Evolutionary conservation across 352 stramenopile species (phyloP).

Genomic region (Lagenidium sp.): DNA sequence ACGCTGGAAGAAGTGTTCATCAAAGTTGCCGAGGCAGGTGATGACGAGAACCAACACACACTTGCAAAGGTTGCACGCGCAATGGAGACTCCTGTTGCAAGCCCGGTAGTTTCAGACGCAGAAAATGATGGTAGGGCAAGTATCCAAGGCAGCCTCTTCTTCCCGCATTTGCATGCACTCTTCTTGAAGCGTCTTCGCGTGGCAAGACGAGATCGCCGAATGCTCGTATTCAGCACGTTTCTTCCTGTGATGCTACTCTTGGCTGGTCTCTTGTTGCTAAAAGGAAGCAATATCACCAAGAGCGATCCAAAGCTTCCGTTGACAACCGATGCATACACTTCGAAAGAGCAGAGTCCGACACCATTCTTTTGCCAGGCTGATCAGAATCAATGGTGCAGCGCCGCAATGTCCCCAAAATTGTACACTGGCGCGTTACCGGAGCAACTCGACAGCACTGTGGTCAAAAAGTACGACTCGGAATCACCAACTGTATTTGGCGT

Average conservation of each 20-base stretch:
- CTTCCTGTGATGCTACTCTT: constrained; percentile 72
- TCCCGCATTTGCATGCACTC: constrained; percentile 67
- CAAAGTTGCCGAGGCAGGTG: constrained; percentile 64
- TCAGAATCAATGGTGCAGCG: constrained; percentile 24
- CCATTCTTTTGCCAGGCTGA: constrained; percentile 33
- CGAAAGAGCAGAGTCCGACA: constrained; percentile 22
- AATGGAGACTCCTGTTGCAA: not conserved
- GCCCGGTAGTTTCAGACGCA: constrained; percentile 11
- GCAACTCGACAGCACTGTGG: constrained; percentile 11
- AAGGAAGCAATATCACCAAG: constrained; percentile 13
- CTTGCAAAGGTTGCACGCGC: constrained; percentile 22
- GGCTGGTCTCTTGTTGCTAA: constrained; percentile 46
- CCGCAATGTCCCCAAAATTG: constrained; percentile 19
- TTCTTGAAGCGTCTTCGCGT: constrained; percentile 81
- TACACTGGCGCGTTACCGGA: constrained; percentile 22
- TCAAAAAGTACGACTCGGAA: constrained; percentile 18
- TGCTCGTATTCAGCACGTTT: constrained; percentile 52
- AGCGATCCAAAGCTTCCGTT: constrained; percentile 26
- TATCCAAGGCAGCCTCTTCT: constrained; percentile 47
- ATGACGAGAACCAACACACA: constrained; percentile 45
- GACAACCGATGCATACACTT: constrained; percentile 19
- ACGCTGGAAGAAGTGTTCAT: constrained; percentile 89
- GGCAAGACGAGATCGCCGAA: constrained; percentile 84
- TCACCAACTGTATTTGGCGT: constrained; percentile 47
- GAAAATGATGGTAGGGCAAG: constrained; percentile 12